Evolutionary conservation across 148 eudicot species (phyloP).

Genomic region (Fagopyrum tataricum): DNA sequence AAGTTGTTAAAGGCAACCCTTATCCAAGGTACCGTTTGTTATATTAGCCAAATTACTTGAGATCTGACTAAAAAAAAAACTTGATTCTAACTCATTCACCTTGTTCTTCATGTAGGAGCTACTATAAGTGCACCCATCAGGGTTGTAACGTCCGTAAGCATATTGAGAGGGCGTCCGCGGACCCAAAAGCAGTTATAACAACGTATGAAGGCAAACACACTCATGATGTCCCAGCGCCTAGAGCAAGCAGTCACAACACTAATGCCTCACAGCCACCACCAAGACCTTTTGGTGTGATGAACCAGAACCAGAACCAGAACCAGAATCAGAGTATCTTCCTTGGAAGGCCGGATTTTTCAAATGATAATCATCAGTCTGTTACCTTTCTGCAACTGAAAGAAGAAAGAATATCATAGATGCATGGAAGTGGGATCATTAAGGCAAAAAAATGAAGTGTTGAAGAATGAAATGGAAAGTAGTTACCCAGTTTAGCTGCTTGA

Average conservation of each 20-base stretch:
- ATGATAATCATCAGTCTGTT: slow-evolving; percentile 1
- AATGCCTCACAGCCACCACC: slow-evolving; percentile 32
- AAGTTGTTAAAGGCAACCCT: slow-evolving; percentile 95
- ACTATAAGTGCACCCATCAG: slow-evolving; percentile 69
- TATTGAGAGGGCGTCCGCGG: slow-evolving; percentile 73
- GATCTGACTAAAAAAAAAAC: too few relatives aligned
- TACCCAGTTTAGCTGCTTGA: neutral
- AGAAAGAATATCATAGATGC: slow-evolving; percentile 12
- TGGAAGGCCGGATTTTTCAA: slow-evolving; percentile 1
- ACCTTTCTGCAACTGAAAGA: slow-evolving; percentile 14
- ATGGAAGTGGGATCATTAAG: neutral
- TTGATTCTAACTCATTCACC: too few relatives aligned
- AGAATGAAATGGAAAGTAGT: neutral
- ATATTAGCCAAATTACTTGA: too few relatives aligned
- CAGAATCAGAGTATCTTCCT: neutral
- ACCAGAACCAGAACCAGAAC: neutral
- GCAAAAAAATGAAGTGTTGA: neutral
- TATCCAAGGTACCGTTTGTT: slow-evolving; percentile 58
- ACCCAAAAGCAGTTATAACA: slow-evolving; percentile 79
- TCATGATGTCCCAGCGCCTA: slow-evolving; percentile 75
- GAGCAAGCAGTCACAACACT: slow-evolving; percentile 66
- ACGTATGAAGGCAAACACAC: slow-evolving; percentile 86
- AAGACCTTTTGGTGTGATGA: neutral
- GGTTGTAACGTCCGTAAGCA: slow-evolving; percentile 90
- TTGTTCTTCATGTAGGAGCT: slow-evolving; percentile 52